Evolutionary conservation across 371 early-diverging fungal genomes (phyloP), one percentile per base, ranked within the genome.

Genomic region (Mucor circinelloides): DNA sequence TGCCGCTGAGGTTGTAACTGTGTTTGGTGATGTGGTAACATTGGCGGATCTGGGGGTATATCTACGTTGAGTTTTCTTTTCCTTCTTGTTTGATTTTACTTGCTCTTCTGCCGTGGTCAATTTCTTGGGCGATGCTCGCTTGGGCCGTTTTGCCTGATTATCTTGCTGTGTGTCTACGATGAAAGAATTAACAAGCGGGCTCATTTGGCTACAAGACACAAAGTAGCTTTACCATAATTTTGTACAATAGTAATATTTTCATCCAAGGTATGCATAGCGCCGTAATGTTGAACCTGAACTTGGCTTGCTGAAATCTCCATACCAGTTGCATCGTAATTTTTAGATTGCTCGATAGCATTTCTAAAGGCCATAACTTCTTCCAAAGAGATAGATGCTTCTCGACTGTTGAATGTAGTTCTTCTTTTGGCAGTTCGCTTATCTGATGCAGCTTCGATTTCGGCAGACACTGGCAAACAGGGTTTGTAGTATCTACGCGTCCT

Each of bases 321-420:
- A n/a, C 63, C 68, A 36, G 73, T 63, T 28, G 50, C 32, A 17
- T 60, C 68, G 28, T 64, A 60, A 12, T 67, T 63, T 36, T 69
- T 64, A 3, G 69, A 69, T 7, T 56, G 67, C 60, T 74, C 77
- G 55, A 80, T 68, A 1, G 78, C 81, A 54, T 66, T 72, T 46
- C 76, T 63, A 15, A 77, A 71, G 28, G 82, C 82, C 60, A 83
- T 58, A 2, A 80, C 77, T 60, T 84, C 81, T 31, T 81, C 86
- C 61, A 84, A 58, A n/a, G 83, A 82, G 63, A 81, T 80, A 40
- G 87, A 82, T 13, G 87, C 85, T 60, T 85, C 86, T 57, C 83
- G 78, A 44, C 84, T 86, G 30, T 85, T 86, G 62, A 85, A 76
- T 1, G 86, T 89, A 71, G 77, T 82, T 54, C 84, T 74, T 71